Conservation (phyloP, 371 early-diverging fungal species). For the Apophysomyces variabilis region DNA sequence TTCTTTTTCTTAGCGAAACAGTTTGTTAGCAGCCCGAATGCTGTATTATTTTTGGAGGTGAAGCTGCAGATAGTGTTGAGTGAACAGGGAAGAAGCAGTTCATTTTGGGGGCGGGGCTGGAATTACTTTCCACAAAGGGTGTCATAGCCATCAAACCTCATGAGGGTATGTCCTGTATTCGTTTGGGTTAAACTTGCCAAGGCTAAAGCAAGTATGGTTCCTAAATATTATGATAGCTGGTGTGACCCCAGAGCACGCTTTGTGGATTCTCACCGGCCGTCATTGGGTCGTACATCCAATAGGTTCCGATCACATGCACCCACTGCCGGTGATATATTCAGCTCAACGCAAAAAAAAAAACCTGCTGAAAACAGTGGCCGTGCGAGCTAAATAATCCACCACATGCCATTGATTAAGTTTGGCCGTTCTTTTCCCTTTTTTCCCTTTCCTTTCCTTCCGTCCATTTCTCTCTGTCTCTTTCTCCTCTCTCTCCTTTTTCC, state of each 20-base stretch:
- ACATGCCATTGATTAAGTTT: slow-evolving; percentile 12
- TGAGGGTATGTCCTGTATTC: too few relatives aligned
- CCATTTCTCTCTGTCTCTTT: neutral
- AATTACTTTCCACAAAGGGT: too few relatives aligned
- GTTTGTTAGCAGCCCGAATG: too few relatives aligned
- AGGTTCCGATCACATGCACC: slow-evolving; percentile 8
- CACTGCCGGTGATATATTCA: neutral
- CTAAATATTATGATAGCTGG: slow-evolving; percentile 5
- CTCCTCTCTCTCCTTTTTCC: neutral
- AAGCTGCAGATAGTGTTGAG: too few relatives aligned
- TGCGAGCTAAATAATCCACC: slow-evolving; percentile 6
- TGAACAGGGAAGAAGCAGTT: too few relatives aligned
- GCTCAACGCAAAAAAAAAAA: neutral
- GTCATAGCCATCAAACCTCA: too few relatives aligned
- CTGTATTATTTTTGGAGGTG: too few relatives aligned
- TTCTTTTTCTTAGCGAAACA: too few relatives aligned
- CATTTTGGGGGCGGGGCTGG: too few relatives aligned
- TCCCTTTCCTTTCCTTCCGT: neutral
- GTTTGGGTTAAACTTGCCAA: too few relatives aligned
- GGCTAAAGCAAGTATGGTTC: neutral
- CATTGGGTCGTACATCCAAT: slow-evolving; percentile 9
- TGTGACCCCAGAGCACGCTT: slow-evolving; percentile 10
- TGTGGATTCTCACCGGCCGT: neutral
- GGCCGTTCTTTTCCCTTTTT: neutral
- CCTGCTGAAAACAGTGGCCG: slow-evolving; percentile 12